Percentiles rank a stretch among this genome's conserved stretches.
phyloP scores from a whole-genome alignment of 306 rosid genomes.

The Cicer bijugum region DNA sequence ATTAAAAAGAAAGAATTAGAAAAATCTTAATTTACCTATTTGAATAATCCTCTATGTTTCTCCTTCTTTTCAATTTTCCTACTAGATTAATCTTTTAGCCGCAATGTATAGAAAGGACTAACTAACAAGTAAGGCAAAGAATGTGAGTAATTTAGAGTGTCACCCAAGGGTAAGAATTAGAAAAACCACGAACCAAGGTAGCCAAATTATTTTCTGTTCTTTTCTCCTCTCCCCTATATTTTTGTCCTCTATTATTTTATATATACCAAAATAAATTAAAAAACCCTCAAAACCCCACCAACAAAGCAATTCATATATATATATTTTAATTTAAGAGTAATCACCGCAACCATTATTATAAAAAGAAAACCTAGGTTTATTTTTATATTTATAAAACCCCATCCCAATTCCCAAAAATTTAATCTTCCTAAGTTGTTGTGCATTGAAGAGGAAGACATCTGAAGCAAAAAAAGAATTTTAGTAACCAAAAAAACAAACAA shows the following conservation, averaged over 20 bases:
- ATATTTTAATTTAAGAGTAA: constrained; percentile 8
- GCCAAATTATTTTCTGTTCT: constrained; percentile 16
- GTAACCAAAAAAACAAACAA: constrained; percentile 24
- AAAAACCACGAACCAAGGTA: constrained; percentile 10
- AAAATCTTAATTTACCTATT: constrained; percentile 39
- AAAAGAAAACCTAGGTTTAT: neutral
- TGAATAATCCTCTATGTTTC: constrained; percentile 42
- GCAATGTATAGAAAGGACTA: constrained; percentile 50
- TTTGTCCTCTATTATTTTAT: constrained; percentile 2
- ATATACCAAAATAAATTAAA: constrained; percentile 20
- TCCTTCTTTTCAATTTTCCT: constrained; percentile 14
- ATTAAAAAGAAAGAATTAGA: constrained; percentile 27
- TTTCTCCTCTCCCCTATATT: neutral
- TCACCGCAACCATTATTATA: constrained; percentile 23
- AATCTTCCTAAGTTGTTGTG: constrained; percentile 39
- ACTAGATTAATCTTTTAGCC: neutral
- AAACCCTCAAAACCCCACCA: constrained; percentile 47
- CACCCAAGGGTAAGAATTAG: constrained; percentile 47
- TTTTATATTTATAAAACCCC: constrained; percentile 51
- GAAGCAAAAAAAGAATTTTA: constrained; percentile 38
- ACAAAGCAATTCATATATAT: constrained; percentile 15
- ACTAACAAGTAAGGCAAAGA: constrained; percentile 68
- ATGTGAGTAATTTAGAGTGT: constrained; percentile 52
- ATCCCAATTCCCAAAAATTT: constrained; percentile 51
- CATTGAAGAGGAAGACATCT: constrained; percentile 51